These are phyloP conservation scores for Fusarium secorum DNA, from an alignment of 2,329 filamentous ascomycete genomes.

Conservation along the genomic window DNA sequence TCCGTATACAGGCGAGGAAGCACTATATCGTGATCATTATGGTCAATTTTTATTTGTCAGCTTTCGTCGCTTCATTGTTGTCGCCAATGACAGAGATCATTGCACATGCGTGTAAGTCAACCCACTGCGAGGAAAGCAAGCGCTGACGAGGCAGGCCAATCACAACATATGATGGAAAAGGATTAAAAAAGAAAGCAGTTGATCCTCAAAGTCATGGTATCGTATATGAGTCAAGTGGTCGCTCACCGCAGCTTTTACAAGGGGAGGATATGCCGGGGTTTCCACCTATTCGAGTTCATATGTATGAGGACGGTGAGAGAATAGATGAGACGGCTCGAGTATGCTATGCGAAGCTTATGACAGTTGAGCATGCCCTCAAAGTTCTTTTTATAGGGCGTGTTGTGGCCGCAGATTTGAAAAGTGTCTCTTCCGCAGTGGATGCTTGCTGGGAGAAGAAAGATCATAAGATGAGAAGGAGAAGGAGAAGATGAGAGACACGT, in stretches of 20 bases:
- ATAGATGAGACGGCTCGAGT: accelerated
- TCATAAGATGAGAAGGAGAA: neutral
- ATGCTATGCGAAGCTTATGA: neutral
- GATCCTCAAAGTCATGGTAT: neutral
- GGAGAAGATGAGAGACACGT: neutral
- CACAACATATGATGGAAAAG: accelerated
- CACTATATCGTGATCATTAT: accelerated
- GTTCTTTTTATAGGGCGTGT: neutral
- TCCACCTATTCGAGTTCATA: neutral
- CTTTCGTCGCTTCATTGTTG: neutral
- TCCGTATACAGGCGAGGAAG: accelerated
- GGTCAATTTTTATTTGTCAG: accelerated
- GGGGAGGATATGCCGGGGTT: accelerated
- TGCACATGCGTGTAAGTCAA: neutral
- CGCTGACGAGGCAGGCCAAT: neutral
- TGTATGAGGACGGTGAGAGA: accelerated
- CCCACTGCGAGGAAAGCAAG: accelerated
- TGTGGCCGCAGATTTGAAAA: accelerated
- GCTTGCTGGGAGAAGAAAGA: accelerated
- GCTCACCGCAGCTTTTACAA: neutral
- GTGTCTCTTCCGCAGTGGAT: accelerated
- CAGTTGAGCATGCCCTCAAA: accelerated
- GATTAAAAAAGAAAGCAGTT: neutral
- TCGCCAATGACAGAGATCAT: accelerated
- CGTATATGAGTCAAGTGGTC: accelerated